phyloP scores from a whole-genome alignment of 2,329 filamentous ascomycete species.

The Ambrosiella xylebori region DNA sequence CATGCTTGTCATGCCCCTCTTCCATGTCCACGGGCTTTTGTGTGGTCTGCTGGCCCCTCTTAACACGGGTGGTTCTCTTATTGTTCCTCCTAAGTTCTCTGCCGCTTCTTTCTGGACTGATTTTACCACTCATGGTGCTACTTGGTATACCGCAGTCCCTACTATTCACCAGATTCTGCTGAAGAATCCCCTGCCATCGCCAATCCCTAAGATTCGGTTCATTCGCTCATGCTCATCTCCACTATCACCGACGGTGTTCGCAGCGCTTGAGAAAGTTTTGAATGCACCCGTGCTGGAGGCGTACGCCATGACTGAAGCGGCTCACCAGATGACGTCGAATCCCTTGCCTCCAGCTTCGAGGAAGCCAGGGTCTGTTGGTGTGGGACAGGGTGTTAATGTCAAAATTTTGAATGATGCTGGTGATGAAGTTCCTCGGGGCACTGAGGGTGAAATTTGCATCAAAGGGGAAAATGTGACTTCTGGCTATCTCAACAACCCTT shows the following conservation, averaged over 20 bases:
- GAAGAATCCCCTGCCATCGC: conserved; percentile 49
- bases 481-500: conserved; percentile 69
- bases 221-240: conserved; percentile 68
- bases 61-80: conserved; percentile 56
- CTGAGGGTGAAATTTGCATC: conserved; percentile 70
- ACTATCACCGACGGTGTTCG: conserved; percentile 63
- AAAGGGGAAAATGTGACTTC: conserved; percentile 67
- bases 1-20: conserved; percentile 77
- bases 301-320: conserved; percentile 84
- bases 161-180: conserved; percentile 84
- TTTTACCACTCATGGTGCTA: conserved; percentile 56
- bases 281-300: conserved; percentile 71
- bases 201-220: conserved; percentile 60
- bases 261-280: conserved; percentile 59
- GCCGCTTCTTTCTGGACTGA: conserved; percentile 69
- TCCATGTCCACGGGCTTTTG: conserved; percentile 78
- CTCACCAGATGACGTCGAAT: conserved; percentile 71
- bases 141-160: conserved; percentile 87
- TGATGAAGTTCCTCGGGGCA: conserved; percentile 48
- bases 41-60: conserved; percentile 68
- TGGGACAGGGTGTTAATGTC: conserved; percentile 70
- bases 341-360: conserved; percentile 53
- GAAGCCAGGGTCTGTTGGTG: conserved; percentile 65
- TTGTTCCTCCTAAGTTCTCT: conserved; percentile 66
- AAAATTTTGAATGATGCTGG: conserved; percentile 57